Evolutionary conservation across 179 eudicot species (phyloP).

Genomic region (Dionaea muscipula): DNA sequence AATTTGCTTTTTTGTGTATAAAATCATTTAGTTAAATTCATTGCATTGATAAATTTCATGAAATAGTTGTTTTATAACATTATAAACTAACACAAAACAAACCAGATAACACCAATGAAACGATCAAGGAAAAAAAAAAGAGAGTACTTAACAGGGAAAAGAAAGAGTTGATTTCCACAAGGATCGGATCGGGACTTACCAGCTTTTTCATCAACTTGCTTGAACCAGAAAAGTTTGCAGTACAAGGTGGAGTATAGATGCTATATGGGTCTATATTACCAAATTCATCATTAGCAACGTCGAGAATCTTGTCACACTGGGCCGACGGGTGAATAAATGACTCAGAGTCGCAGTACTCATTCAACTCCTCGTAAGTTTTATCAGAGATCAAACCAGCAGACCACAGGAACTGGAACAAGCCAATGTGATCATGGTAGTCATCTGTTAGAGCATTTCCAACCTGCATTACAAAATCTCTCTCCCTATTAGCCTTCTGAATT

Average conservation of each 20-base stretch:
- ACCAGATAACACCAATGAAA: too few relatives aligned
- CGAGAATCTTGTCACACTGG: constrained; percentile 39
- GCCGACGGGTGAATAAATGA: constrained; percentile 50
- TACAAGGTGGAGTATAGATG: constrained; percentile 84
- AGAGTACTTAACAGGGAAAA: too few relatives aligned
- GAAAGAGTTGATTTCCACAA: too few relatives aligned
- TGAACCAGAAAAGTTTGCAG: constrained; percentile 40
- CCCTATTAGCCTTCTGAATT: too few relatives aligned
- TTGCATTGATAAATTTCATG: too few relatives aligned
- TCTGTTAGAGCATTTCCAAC: constrained; percentile 92
- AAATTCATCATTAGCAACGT: constrained; percentile 47
- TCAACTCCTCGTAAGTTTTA: constrained; percentile 65
- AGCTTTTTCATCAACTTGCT: constrained; percentile 34
- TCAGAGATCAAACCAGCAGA: constrained; percentile 86
- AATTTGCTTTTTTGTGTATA: too few relatives aligned
- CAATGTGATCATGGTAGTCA: constrained; percentile 66
- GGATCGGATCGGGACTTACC: constrained; percentile 26
- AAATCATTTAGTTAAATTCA: too few relatives aligned
- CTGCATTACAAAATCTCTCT: constrained; percentile 20
- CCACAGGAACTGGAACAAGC: constrained; percentile 86
- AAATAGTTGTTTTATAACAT: too few relatives aligned
- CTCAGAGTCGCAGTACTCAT: constrained; percentile 41
- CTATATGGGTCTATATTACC: constrained; percentile 86
- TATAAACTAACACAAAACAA: too few relatives aligned
- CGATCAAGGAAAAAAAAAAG: too few relatives aligned